Evolutionary conservation across 2,329 filamentous ascomycete species (phyloP).

Genomic region (Calonectria pseudoreteaudii): DNA sequence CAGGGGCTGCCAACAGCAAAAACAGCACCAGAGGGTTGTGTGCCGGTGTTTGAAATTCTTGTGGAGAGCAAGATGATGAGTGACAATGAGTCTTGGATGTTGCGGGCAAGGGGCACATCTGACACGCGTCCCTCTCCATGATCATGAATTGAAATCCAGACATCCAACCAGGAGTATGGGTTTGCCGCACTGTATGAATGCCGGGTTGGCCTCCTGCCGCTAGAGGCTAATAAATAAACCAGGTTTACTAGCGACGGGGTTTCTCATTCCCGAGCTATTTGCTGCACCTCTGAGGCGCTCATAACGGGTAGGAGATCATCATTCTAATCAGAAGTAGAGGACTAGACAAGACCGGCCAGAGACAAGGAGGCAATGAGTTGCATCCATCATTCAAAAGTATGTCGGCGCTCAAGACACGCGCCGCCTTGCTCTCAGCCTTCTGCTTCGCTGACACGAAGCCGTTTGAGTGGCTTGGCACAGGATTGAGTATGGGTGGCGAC

Average conservation of each 20-base stretch:
- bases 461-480: neutral
- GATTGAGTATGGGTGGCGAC: neutral
- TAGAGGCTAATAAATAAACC: neutral
- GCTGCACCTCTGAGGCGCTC: neutral
- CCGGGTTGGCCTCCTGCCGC: neutral
- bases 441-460: neutral
- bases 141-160: conserved; percentile 22
- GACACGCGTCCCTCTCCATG: conserved; percentile 38
- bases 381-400: neutral
- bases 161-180: neutral
- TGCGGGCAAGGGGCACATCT: conserved; percentile 32
- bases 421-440: neutral
- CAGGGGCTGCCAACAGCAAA: neutral
- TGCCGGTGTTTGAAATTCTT: neutral
- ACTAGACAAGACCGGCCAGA: neutral
- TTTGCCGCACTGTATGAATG: conserved; percentile 14
- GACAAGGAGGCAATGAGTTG: neutral
- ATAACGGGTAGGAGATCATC: neutral
- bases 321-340: neutral
- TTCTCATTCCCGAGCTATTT: neutral
- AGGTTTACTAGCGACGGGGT: neutral
- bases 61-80: neutral
- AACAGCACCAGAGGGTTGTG: neutral
- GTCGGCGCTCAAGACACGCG: neutral
- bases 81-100: conserved; percentile 8